Base-by-base conservation (phyloP, 805 yeast species). In the Pachysolen tannophilus region DNA sequence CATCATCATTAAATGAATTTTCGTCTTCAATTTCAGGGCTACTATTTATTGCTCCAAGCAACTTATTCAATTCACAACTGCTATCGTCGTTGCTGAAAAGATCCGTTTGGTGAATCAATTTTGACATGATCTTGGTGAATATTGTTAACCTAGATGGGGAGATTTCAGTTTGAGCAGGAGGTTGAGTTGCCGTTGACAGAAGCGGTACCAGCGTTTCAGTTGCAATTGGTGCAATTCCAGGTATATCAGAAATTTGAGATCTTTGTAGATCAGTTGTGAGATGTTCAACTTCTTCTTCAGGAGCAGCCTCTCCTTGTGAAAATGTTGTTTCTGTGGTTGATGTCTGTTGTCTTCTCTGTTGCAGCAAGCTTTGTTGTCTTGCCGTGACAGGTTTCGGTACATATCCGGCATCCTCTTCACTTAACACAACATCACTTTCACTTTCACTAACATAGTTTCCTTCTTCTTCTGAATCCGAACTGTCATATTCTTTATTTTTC, bases 61-160 rank as follows among this genome's bases (percentile, higher is more conserved):
- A 42, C 5, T 43, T 42, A 6, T 50, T 49, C 24, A 48, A 8
- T 20, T 48, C 46, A 42, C 48, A 55, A 26, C 46, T 63, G 24
- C 67, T 73, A 19, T 65, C 69, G 15, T 63, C 66, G n/a, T n/a
- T n/a, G n/a, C n/a, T n/a, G 37, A 63, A 67, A 5, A 64, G 37
- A 15, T 58, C 63, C 4, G 68, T 57, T 37, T 65, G 64, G 47
- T 71, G 58, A 28, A 75, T 55, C 17, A n/a, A n/a, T n/a, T 53
- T 55, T 1, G 79, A 75, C 15, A 72, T 60, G 9, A 64, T 53
- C 40, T 64, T 60, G 15, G 67, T 64, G 47, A 76, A 67, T 20
- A 52, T 47, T n/a, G 58, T 61, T 34, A 65, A 58, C 43, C 85
- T 63, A 14, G 68, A 61, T 2, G 66, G 64, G 3, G 82, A 73